Conservation (phyloP, 495 filamentous ascomycete species). For the Podospora bellae-mahoneyi region DNA sequence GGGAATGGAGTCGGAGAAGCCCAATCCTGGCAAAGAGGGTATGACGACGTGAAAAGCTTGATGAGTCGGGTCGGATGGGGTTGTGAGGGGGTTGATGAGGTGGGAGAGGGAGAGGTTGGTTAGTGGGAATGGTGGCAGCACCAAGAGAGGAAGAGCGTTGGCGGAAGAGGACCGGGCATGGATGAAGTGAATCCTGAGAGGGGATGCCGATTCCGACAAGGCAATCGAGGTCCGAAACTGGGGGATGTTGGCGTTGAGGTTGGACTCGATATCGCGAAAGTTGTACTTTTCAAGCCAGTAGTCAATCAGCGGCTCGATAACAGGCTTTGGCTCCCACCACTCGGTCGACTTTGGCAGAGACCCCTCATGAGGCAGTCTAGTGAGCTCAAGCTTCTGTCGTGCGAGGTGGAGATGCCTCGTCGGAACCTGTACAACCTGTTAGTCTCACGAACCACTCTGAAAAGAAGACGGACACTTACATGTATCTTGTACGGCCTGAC, state of each 20-base stretch:
- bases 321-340: conserved; percentile 44
- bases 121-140: conserved; percentile 68
- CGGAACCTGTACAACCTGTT: conserved; percentile 37
- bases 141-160: conserved; percentile 57
- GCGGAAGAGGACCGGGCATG: conserved; percentile 51
- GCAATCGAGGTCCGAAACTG: conserved; percentile 57
- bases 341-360: conserved; percentile 23
- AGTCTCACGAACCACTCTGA: neutral
- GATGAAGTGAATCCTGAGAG: conserved; percentile 51
- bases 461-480: conserved; percentile 35
- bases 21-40: conserved; percentile 70
- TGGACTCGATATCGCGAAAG: conserved; percentile 56
- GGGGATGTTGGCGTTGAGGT: conserved; percentile 53
- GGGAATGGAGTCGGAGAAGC: conserved; percentile 60
- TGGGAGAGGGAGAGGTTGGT: conserved; percentile 65
- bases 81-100: conserved; percentile 56
- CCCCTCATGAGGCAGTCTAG: conserved; percentile 51
- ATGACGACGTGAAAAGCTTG: conserved; percentile 66
- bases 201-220: conserved; percentile 24
- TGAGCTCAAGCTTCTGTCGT: conserved; percentile 53
- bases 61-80: conserved; percentile 37
- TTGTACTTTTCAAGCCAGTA: conserved; percentile 59
- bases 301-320: conserved; percentile 51
- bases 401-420: conserved; percentile 52
- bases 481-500: conserved; percentile 51